phyloP scores from a whole-genome alignment of 2,329 filamentous ascomycete genomes.

The Coccinonectria pachysandricola region DNA sequence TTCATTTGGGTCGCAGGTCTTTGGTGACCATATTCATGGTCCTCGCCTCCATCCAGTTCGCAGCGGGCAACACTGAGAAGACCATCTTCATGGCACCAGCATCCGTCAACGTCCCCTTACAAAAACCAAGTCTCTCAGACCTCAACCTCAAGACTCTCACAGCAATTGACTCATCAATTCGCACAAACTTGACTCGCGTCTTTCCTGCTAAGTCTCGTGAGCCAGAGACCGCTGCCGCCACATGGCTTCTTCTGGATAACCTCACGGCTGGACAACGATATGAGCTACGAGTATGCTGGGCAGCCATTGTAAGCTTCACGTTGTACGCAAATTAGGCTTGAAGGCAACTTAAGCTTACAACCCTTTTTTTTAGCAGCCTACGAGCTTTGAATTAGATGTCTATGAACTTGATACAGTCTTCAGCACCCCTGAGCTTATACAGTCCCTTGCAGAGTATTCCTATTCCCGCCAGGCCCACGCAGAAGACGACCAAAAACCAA shows the following conservation, averaged over 20 bases:
- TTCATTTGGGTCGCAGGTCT: too few relatives aligned
- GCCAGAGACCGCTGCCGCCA: slow-evolving; percentile 46
- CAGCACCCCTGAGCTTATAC: slow-evolving; percentile 49
- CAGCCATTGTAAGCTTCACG: slow-evolving; percentile 63
- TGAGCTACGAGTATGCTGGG: slow-evolving; percentile 88
- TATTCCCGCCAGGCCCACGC: slow-evolving; percentile 32
- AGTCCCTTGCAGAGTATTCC: slow-evolving; percentile 55
- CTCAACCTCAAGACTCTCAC: slow-evolving; percentile 57
- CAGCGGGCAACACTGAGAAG: slow-evolving; percentile 76
- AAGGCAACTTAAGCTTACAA: slow-evolving; percentile 2
- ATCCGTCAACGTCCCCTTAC: slow-evolving; percentile 39
- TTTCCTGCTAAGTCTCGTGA: slow-evolving; percentile 47
- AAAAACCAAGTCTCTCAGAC: slow-evolving; percentile 32
- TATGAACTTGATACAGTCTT: slow-evolving; percentile 53
- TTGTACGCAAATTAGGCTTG: slow-evolving; percentile 1
- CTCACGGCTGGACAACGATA: slow-evolving; percentile 68
- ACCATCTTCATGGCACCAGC: slow-evolving; percentile 71
- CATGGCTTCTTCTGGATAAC: slow-evolving; percentile 69
- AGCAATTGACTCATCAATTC: slow-evolving; percentile 42
- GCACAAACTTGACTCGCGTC: slow-evolving; percentile 53
- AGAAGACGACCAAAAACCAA: slow-evolving; percentile 7
- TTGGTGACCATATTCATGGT: slow-evolving; percentile 2
- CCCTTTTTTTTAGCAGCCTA: slow-evolving; percentile 62
- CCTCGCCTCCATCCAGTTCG: slow-evolving; percentile 5
- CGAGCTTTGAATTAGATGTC: slow-evolving; percentile 60